phyloP scores from a whole-genome alignment of 2,329 filamentous ascomycete genomes.

The Penicillium oxalicum region DNA sequence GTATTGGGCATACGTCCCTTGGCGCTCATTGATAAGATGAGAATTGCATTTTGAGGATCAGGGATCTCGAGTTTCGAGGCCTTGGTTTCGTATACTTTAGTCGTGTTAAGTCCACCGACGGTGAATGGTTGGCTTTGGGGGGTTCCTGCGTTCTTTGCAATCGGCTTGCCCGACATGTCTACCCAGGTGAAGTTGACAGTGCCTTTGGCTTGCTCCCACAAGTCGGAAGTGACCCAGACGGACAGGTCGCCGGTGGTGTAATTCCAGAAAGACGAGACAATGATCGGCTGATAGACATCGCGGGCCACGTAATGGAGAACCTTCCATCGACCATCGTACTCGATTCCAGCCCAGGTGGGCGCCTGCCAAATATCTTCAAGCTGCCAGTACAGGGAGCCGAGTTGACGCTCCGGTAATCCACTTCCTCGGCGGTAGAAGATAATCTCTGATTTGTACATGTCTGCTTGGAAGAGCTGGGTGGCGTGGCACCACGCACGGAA shows the following conservation, averaged over 20 bases:
- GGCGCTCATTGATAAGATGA: slow-evolving; percentile 43
- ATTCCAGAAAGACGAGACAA: slow-evolving; percentile 55
- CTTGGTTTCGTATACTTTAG: slow-evolving; percentile 40
- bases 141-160: slow-evolving; percentile 35
- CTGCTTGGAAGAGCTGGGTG: slow-evolving; percentile 60
- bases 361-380: slow-evolving; percentile 61
- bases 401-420: slow-evolving; percentile 52
- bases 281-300: slow-evolving; percentile 54
- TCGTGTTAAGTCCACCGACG: slow-evolving; percentile 50
- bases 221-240: slow-evolving; percentile 53
- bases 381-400: slow-evolving; percentile 60
- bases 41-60: slow-evolving; percentile 35
- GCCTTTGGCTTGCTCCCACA: slow-evolving; percentile 48
- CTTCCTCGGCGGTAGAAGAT: slow-evolving; percentile 57
- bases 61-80: slow-evolving; percentile 31
- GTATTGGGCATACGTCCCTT: slow-evolving; percentile 45
- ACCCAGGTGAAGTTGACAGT: slow-evolving; percentile 48
- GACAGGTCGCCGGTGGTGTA: slow-evolving; percentile 45
- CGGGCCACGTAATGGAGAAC: slow-evolving; percentile 54
- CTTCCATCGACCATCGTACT: slow-evolving; percentile 60
- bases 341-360: slow-evolving; percentile 58
- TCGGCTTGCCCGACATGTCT: slow-evolving; percentile 43
- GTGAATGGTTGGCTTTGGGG: slow-evolving; percentile 33
- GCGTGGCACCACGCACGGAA: slow-evolving; percentile 58
- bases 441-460: slow-evolving; percentile 56